Base-by-base conservation (phyloP, 139 green algal species). In the Gonium pectorale region DNA sequence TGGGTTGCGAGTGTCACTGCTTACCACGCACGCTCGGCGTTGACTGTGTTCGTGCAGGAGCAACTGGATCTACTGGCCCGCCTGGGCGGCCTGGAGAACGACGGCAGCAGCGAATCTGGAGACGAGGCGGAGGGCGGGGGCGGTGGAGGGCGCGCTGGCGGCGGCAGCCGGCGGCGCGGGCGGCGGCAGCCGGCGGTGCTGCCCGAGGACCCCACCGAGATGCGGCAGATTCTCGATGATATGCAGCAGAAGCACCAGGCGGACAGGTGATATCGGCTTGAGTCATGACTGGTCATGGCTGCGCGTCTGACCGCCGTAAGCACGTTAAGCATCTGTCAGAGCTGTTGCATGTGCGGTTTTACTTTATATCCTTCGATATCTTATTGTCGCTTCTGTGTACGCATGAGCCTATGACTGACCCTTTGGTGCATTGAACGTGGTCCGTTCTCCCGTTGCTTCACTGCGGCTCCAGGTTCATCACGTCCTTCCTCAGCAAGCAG, bases 381-480 rank as follows among this genome's bases (percentile, higher is more conserved):
- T n/a, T n/a, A n/a, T n/a, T n/a, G n/a, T n/a, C n/a, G n/a, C n/a
- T n/a, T n/a, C n/a, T n/a, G n/a, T n/a, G n/a, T n/a, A n/a, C n/a
- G n/a, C n/a, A n/a, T n/a, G n/a, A n/a, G n/a, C n/a, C n/a, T n/a
- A n/a, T n/a, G n/a, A n/a, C n/a, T n/a, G n/a, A n/a, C n/a, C n/a
- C n/a, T n/a, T n/a, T n/a, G n/a, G n/a, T n/a, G n/a, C n/a, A n/a
- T n/a, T n/a, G n/a, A n/a, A n/a, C n/a, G n/a, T n/a, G n/a, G n/a
- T n/a, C n/a, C n/a, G n/a, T n/a, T n/a, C n/a, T n/a, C n/a, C n/a
- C n/a, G n/a, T n/a, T n/a, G n/a, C n/a, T n/a, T n/a, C n/a, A n/a
- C n/a, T n/a, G n/a, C n/a, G n/a, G n/a, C n/a, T n/a, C 8, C 79
- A 78, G 79, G 64, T 91, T 87, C 83, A 85, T 91, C 71, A 89